Base-by-base conservation (phyloP, 1,284 basidiomycete species). In the Ganoderma sp. region DNA sequence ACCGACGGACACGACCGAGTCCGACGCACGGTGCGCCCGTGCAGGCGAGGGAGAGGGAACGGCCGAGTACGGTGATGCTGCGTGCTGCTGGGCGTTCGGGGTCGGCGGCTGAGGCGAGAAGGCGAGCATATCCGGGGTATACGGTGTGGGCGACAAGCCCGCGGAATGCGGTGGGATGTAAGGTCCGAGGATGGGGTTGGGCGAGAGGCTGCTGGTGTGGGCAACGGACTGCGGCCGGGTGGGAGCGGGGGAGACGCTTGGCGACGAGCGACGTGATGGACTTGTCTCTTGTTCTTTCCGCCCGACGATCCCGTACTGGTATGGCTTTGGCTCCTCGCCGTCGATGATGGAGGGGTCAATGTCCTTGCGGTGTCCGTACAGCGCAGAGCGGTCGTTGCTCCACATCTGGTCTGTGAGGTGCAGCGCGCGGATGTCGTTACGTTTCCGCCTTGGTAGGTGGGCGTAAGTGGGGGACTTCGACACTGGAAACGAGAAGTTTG, bases 261-360 rank as follows among this genome's bases (percentile, higher is more conserved):
- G 69, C 17, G 64, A 69, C 22, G 71, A 71, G 59, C 56, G 64
- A 59, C 59, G 68, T 4, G 70, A 70, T 15, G 67, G 61, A 8
- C 72, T 73, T 6, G 48, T 50, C 22, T 50, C 48, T 1, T 50
- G 48, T 3, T 63, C 61, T 7, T 69, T 67, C 14, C 76, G 73
- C 2, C 77, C 77, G 17, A 79, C 71, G 17, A 71, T 63, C 5
- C 78, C 78, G 67, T 79, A 79, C 41, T 75, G 64, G 68, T 78
- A 79, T 9, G 76, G 76, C 61, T 73, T 73, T 0, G 74, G 77
- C 50, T 76, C 70, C 7, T 60, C 9, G n/a, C 22, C 39, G n/a
- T 60, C 39, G 39, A 60, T 39, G 58, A 60, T 25, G 19, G 58
- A 58, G 34, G 34, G 14, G 17, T 60, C 58, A 3, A 60, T 60